Conservation (phyloP, 768 basidiomycete genomes). For the Pleurotus ostreatus region DNA sequence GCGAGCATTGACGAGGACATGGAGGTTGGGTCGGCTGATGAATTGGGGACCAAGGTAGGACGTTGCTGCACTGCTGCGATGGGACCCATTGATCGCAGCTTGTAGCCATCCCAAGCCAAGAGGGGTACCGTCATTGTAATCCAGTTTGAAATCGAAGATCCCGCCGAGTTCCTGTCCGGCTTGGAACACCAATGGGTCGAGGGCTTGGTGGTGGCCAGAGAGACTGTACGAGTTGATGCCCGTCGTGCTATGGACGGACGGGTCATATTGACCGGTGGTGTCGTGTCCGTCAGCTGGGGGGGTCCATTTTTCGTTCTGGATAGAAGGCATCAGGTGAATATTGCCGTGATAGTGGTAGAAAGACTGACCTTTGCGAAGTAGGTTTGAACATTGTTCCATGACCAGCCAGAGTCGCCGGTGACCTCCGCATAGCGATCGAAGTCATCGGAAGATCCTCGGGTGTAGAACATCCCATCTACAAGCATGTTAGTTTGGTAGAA, state of each 20-base stretch:
- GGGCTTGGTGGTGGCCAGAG: conserved; percentile 15
- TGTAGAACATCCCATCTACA: conserved; percentile 18
- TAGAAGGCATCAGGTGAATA: background rate
- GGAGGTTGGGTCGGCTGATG: conserved; percentile 20
- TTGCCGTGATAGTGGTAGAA: background rate
- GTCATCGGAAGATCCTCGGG: conserved; percentile 22
- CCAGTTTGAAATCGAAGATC: conserved; percentile 24
- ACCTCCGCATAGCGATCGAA: conserved; percentile 19
- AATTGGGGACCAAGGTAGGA: conserved; percentile 21
- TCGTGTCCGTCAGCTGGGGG: conserved; percentile 24
- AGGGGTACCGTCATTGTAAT: conserved; percentile 25
- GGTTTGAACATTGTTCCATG: conserved; percentile 20
- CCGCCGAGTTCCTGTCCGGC: conserved; percentile 16
- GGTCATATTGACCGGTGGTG: conserved; percentile 23
- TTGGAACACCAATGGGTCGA: conserved; percentile 18
- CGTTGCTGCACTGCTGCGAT: conserved; percentile 19
- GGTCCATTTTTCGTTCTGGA: conserved; percentile 23
- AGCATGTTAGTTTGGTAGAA: background rate
- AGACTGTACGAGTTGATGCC: conserved; percentile 23
- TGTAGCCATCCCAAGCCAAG: conserved; percentile 24
- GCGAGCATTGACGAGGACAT: conserved; percentile 17
- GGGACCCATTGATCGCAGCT: conserved; percentile 13
- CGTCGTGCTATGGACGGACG: conserved; percentile 19
- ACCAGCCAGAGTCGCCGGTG: conserved; percentile 25
- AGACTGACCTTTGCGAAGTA: conserved; percentile 19